phyloP scores from a whole-genome alignment of 768 basidiomycete species.

The Sistotremastrum niveocremeum region DNA sequence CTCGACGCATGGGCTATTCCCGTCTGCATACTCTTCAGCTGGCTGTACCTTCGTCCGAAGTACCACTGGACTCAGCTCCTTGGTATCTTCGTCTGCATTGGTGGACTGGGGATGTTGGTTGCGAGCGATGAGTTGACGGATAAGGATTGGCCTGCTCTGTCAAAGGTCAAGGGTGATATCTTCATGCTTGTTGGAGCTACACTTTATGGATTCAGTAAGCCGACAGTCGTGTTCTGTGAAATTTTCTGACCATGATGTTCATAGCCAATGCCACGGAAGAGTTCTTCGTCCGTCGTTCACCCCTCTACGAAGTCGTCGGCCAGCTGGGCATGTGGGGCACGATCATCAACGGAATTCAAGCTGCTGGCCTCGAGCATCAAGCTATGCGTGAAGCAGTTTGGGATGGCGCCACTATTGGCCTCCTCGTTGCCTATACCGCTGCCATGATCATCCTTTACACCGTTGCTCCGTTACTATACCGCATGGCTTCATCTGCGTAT shows the following conservation, averaged over 20 bases:
- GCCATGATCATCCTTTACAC: constrained; percentile 83
- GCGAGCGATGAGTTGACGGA: constrained; percentile 63
- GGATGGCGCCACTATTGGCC: constrained; percentile 40
- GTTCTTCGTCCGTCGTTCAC: constrained; percentile 66
- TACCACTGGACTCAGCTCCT: constrained; percentile 79
- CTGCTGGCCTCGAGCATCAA: constrained; percentile 58
- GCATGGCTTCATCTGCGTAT: constrained; percentile 73
- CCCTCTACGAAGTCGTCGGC: constrained; percentile 78
- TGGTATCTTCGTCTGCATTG: constrained; percentile 59
- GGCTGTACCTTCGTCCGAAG: constrained; percentile 65
- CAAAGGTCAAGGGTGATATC: constrained; percentile 63
- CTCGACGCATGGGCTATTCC: constrained; percentile 90
- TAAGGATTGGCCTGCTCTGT: constrained; percentile 56
- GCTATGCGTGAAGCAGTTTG: constrained; percentile 54
- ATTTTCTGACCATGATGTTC: not conserved
- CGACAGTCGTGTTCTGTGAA: not conserved
- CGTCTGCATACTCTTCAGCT: constrained; percentile 71
- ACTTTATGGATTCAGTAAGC: constrained; percentile 72
- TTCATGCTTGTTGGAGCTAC: constrained; percentile 83
- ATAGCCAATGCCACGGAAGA: constrained; percentile 82
- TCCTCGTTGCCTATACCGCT: constrained; percentile 27
- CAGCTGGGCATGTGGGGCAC: constrained; percentile 80
- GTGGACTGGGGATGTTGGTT: constrained; percentile 69
- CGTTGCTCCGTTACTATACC: constrained; percentile 73
- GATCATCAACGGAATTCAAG: constrained; percentile 67